Percentiles rank a stretch among this genome's conserved stretches.
Evolutionary conservation across 1,139 yeast genomes (phyloP).

Genomic region (Pichia sp.): DNA sequence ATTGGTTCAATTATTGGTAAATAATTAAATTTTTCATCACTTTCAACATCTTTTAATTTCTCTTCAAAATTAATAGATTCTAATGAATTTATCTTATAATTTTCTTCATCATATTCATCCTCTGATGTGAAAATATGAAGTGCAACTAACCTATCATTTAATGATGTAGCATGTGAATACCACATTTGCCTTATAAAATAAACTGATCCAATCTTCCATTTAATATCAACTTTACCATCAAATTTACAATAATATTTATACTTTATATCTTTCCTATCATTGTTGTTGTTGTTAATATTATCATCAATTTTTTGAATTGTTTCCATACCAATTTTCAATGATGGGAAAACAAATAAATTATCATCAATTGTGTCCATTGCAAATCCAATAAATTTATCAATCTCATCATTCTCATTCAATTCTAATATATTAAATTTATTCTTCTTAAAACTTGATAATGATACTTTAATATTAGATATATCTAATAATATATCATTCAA

Average conservation of each 20-base stretch:
- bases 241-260: constrained; percentile 64
- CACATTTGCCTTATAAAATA: constrained; percentile 89
- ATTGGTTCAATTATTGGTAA: constrained; percentile 65
- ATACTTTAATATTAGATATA: constrained; percentile 55
- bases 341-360: constrained; percentile 70
- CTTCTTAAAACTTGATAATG: constrained; percentile 49
- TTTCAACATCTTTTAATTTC: constrained; percentile 56
- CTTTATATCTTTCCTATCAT: constrained; percentile 45
- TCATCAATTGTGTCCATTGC: constrained; percentile 71
- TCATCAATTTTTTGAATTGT: constrained; percentile 51
- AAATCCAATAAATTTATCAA: constrained; percentile 47
- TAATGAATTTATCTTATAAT: constrained; percentile 26
- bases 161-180: constrained; percentile 62
- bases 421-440: constrained; percentile 39
- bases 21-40: constrained; percentile 52
- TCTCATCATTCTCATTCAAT: constrained; percentile 33
- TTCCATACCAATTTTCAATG: constrained; percentile 66
- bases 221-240: constrained; percentile 83
- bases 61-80: constrained; percentile 42
- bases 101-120: constrained; percentile 32
- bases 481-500: constrained; percentile 42
- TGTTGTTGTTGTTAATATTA: constrained; percentile 53
- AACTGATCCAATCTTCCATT: constrained; percentile 93
- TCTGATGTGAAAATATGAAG: constrained; percentile 28
- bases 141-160: constrained; percentile 40